These are phyloP conservation scores for Boletus reticulatus DNA, from an alignment of 768 basidiomycete species.

Conservation along the genomic window DNA sequence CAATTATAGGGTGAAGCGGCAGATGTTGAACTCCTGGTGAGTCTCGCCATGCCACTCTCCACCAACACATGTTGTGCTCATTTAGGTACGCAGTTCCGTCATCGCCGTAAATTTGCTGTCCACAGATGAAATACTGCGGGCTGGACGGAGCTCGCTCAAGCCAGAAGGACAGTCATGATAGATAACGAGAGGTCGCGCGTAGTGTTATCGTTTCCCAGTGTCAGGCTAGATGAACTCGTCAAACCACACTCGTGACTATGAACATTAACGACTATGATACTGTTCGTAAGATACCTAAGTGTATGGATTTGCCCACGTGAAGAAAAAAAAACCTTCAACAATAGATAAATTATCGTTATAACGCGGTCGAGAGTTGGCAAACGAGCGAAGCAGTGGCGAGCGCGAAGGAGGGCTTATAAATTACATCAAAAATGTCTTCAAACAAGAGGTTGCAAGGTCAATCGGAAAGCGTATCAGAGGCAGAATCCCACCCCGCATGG, in stretches of 20 bases:
- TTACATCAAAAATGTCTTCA: conserved; percentile 17
- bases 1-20: conserved; percentile 97
- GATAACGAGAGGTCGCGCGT: conserved; percentile 17
- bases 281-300: conserved; percentile 26
- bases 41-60: conserved; percentile 25
- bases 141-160: conserved; percentile 84
- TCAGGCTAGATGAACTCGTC: conserved; percentile 12
- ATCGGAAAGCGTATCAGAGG: conserved; percentile 40
- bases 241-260: conserved; percentile 23
- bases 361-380: conserved; percentile 15
- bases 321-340: conserved; percentile 11
- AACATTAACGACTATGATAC: conserved; percentile 29
- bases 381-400: conserved; percentile 16
- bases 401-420: conserved; percentile 16
- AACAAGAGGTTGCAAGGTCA: conserved; percentile 18
- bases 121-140: conserved; percentile 93
- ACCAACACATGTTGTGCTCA: conserved; percentile 20
- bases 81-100: conserved; percentile 59
- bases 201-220: conserved; percentile 21
- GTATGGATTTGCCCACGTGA: conserved; percentile 8
- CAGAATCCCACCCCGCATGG: conserved; percentile 58
- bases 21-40: conserved; percentile 97
- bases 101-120: conserved; percentile 95
- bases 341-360: conserved; percentile 28
- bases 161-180: conserved; percentile 64